A percentile compares a stretch with the other conserved stretches of the same genome.
Evolutionary conservation across 345 rosid species (phyloP).

Genomic region (Euphorbia peplus): DNA sequence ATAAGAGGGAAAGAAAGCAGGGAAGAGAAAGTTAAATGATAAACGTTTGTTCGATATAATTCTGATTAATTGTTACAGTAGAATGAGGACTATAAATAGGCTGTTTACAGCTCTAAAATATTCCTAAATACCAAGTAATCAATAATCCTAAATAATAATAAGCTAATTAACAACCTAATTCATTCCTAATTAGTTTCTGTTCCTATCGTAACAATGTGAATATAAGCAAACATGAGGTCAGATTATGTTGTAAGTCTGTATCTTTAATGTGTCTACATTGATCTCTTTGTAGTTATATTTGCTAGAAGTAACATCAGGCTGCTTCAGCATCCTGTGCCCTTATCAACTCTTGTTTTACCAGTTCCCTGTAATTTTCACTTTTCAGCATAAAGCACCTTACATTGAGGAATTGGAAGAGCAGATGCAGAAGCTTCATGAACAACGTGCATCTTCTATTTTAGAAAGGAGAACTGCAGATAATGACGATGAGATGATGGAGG

Average conservation of each 20-base stretch:
- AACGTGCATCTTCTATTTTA: conserved; percentile 59
- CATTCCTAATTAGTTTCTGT: too few relatives aligned
- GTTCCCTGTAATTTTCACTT: conserved; percentile 6
- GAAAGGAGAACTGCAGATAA: conserved; percentile 86
- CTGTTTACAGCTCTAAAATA: too few relatives aligned
- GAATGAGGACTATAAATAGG: too few relatives aligned
- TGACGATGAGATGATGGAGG: conserved; percentile 79
- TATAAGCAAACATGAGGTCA: background rate
- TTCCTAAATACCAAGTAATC: too few relatives aligned
- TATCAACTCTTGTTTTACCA: conserved; percentile 3
- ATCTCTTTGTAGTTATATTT: background rate
- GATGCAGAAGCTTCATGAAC: conserved; percentile 76
- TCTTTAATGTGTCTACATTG: background rate
- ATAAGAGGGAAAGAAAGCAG: too few relatives aligned
- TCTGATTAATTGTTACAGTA: too few relatives aligned
- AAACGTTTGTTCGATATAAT: too few relatives aligned
- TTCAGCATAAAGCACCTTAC: conserved; percentile 76
- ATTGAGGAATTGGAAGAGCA: conserved; percentile 89
- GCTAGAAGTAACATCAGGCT: background rate
- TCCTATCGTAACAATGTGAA: too few relatives aligned
- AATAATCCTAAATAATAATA: too few relatives aligned
- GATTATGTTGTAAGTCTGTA: background rate
- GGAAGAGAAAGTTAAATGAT: too few relatives aligned
- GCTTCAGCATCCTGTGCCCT: background rate
- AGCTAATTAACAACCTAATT: too few relatives aligned